These are phyloP conservation scores for Talaromyces wortmannii DNA, from an alignment of 495 filamentous ascomycete genomes.

Conservation along the genomic window DNA sequence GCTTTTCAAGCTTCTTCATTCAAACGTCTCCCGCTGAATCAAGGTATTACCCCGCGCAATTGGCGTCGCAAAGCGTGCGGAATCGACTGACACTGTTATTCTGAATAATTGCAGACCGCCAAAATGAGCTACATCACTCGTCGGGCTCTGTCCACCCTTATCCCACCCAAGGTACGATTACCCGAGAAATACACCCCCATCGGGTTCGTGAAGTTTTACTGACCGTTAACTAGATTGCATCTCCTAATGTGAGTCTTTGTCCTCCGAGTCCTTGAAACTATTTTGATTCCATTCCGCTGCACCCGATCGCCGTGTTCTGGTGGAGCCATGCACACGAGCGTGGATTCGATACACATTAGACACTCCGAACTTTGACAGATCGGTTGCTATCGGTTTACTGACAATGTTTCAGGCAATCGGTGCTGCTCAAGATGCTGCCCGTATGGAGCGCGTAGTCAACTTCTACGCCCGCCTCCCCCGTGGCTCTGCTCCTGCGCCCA, in stretches of 20 bases:
- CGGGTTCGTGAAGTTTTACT: constrained; percentile 10
- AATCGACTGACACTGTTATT: neutral
- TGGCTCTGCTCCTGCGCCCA: constrained; percentile 72
- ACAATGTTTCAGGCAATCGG: constrained; percentile 64
- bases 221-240: constrained; percentile 60
- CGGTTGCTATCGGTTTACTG: neutral
- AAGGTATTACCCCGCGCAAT: neutral
- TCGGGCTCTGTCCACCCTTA: constrained; percentile 92
- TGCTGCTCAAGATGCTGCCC: constrained; percentile 84
- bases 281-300: neutral
- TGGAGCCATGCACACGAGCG: neutral
- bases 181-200: neutral
- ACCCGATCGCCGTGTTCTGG: neutral
- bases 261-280: neutral
- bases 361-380: neutral
- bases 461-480: constrained; percentile 98
- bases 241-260: constrained; percentile 72
- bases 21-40: neutral
- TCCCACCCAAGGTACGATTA: constrained; percentile 85
- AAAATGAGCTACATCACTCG: constrained; percentile 88
- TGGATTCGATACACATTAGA: neutral
- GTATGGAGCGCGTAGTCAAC: constrained; percentile 92
- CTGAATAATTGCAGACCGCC: constrained; percentile 20
- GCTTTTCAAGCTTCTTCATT: constrained; percentile 1
- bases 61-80: too few relatives aligned